Conservation (phyloP, 768 basidiomycete genomes). For the Cubamyces lactineus region DNA sequence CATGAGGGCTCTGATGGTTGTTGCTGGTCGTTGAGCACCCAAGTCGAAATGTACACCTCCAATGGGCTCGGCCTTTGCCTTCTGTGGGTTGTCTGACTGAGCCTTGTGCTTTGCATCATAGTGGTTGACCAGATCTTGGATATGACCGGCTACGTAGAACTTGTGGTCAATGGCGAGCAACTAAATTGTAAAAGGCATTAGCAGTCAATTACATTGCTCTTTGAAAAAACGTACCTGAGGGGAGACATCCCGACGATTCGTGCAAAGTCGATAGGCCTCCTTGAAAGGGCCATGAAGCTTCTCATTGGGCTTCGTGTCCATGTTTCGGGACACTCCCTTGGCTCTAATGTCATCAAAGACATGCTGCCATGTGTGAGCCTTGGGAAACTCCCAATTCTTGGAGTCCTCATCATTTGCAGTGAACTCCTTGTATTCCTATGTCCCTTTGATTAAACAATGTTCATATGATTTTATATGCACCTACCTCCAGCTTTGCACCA, state of each 20-base stretch:
- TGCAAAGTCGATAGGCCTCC: neutral
- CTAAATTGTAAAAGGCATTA: neutral
- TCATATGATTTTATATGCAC: neutral
- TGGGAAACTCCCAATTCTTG: constrained; percentile 25
- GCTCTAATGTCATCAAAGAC: constrained; percentile 13
- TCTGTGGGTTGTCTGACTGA: neutral
- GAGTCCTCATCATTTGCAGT: neutral
- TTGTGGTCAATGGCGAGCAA: neutral
- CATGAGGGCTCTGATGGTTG: too few relatives aligned
- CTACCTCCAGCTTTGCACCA: neutral
- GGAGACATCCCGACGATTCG: constrained; percentile 6
- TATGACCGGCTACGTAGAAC: neutral
- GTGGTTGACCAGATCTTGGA: neutral
- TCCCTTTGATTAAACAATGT: neutral
- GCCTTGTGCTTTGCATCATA: neutral
- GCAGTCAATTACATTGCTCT: neutral
- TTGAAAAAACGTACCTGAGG: neutral
- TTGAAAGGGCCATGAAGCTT: constrained; percentile 16
- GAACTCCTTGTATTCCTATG: neutral
- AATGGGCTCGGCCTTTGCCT: neutral
- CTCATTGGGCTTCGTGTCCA: constrained; percentile 23
- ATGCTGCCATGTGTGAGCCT: constrained; percentile 11
- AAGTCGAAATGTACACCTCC: neutral
- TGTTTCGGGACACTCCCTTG: constrained; percentile 19
- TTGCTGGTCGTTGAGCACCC: too few relatives aligned